Evolutionary conservation across 495 filamentous ascomycete species (phyloP), one percentile per base, ranked within the genome.

Genomic region (Chaetomium tenue): DNA sequence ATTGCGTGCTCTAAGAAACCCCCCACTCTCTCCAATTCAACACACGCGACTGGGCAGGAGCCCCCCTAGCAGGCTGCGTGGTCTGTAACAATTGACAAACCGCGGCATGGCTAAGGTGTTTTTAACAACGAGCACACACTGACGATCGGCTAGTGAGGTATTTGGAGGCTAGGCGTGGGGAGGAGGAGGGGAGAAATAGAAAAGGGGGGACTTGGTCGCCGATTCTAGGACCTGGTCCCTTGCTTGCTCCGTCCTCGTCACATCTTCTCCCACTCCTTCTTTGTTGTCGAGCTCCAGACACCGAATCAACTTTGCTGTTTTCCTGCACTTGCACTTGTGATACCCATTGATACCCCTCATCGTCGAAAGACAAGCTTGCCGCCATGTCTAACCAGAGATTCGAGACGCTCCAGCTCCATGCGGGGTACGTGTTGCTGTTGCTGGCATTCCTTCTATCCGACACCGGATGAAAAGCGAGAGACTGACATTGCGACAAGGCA

Each of bases 381-480:
- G 63, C 50, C 65, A 78, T 78, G 76, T 58, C 75, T 33, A 76
- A 78, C 51, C 77, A 75, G 67, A 73, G 84, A 68, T 98, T 98
- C 68, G 94, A 97, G 83, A 97, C 94, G 60, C 88, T 97, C 72
- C 95, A 97, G 80, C 84, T 98, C 66, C 94, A 98, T 77, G 94
- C 93, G 74, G 93, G 93, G 92, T 94, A 86, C 56, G 81, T 72
- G 18, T 9, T 62, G 26, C 42, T 42, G 18, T 20, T 20, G 42
- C 28, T 11, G 47, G n/a, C 23, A 39, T 37, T n/a, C 2, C 25
- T 30, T 12, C 40, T 22, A 28, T 39, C 40, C 57, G 56, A 52
- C 42, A 54, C 53, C 50, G 12, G 42, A 63, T 40, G 55, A 56
- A 56, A 22, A 42, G 20, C 26, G 25, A 16, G 46, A 62, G 25